Base-by-base conservation (phyloP, 139 green algal genomes). In the Chlamydomonas incerta region DNA sequence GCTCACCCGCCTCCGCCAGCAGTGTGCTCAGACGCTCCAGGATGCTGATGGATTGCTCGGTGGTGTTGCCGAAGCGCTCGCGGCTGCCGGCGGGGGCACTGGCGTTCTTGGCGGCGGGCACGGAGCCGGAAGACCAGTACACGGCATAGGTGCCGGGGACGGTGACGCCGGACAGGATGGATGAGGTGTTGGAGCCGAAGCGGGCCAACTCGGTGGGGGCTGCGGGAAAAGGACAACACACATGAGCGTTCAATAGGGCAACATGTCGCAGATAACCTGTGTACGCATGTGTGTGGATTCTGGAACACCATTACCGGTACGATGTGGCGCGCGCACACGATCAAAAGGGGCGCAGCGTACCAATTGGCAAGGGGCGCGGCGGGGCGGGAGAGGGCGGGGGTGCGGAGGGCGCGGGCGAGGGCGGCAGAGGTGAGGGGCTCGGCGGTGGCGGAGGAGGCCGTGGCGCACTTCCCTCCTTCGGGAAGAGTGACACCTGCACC, bases 21-120 rank as follows among this genome's bases (percentile, higher is more conserved):
- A 67, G 60, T 2, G 60, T 13, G 17, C 11, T n/a, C 60, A 67
- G 60, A 5, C 60, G 60, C 2, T n/a, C 26, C 26, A 67, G 18
- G 26, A n/a, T 33, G 24, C 60, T 67, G 60, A 67, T 67, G 60
- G 60, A 15, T 23, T 67, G 60, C 60, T 67, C 60, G 26, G 60
- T 67, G 60, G 60, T 67, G 60, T 67, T 67, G 60, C 60, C 60
- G 60, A 67, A 67, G 26, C 60, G 60, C 60, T 67, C 60, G 60
- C 60, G 60, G 60, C 24, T 33, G 60, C 60, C 60, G 21, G 24
- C 60, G 24, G 60, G 60, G 18, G 60, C 60, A 23, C 18, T 33
- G 60, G 60, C 60, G 60, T 67, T 31, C 60, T 31, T n/a, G 60
- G 33, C 60, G 26, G 60, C 60, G 26, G 60, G 60, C 60, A 67